Conservation (phyloP, 768 basidiomycete species). For the Holtermanniella nyarrowii region DNA sequence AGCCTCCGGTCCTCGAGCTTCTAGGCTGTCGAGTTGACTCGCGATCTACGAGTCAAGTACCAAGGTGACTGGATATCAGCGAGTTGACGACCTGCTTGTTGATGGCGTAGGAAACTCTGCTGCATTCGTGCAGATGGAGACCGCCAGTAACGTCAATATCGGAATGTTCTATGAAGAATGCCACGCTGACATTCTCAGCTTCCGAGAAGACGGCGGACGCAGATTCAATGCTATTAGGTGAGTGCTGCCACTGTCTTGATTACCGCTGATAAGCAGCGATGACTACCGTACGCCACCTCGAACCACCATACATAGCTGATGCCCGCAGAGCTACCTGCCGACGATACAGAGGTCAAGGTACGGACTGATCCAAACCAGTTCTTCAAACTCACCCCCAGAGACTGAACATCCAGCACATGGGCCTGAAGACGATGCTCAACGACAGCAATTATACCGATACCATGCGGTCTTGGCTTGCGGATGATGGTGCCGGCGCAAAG, state of each 20-base stretch:
- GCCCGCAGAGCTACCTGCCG: not conserved
- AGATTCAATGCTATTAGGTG: not conserved
- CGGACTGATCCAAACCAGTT: not conserved
- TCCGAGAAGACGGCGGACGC: not conserved
- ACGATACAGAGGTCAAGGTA: not conserved
- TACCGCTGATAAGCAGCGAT: no score
- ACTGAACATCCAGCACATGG: not conserved
- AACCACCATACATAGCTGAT: not conserved
- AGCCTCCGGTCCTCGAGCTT: no score
- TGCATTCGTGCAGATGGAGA: no score
- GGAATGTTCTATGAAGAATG: no score
- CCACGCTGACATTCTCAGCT: no score
- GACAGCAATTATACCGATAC: not conserved
- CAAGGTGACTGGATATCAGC: no score
- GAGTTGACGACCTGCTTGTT: no score
- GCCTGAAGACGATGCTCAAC: not conserved
- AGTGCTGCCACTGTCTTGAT: no score
- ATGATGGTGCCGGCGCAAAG: not conserved
- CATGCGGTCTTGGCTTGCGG: not conserved
- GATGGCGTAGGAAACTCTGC: no score
- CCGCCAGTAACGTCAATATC: no score
- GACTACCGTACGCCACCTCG: not conserved
- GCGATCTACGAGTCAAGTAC: no score
- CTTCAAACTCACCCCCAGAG: not conserved
- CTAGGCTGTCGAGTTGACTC: no score